phyloP scores from a whole-genome alignment of 1,284 basidiomycete species.

The Cryptococcus sp. region DNA sequence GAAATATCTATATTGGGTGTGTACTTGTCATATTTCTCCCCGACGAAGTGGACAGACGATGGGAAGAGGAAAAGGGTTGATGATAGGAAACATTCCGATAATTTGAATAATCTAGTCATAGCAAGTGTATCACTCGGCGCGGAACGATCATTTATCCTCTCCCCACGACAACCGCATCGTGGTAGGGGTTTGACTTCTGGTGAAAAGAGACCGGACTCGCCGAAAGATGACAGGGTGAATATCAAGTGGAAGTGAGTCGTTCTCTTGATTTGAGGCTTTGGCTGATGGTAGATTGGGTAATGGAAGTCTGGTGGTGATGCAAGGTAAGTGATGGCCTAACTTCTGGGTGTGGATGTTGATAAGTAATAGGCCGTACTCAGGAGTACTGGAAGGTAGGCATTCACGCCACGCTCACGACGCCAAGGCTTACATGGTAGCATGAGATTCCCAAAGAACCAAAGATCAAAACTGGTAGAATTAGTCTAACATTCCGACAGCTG shows the following conservation, averaged over 20 bases:
- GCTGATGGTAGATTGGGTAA: constrained; percentile 43
- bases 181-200: too few relatives aligned
- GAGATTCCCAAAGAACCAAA: constrained; percentile 51
- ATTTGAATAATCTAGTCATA: constrained; percentile 50
- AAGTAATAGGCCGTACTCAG: constrained; percentile 45
- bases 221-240: constrained; percentile 24
- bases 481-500: constrained; percentile 51
- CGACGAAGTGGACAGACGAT: neutral
- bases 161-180: constrained; percentile 41
- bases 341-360: neutral
- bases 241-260: constrained; percentile 36
- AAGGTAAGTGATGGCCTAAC: constrained; percentile 37
- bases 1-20: constrained; percentile 51
- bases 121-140: constrained; percentile 54
- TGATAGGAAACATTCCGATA: constrained; percentile 34
- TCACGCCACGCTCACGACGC: too few relatives aligned
- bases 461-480: constrained; percentile 47
- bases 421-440: too few relatives aligned
- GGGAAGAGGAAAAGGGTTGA: too few relatives aligned
- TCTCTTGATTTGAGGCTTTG: neutral
- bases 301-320: constrained; percentile 55
- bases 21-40: constrained; percentile 4
- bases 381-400: constrained; percentile 52
- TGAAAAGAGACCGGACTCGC: too few relatives aligned
- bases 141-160: constrained; percentile 52